phyloP scores from a whole-genome alignment of 306 rosid species.

The Prunus kanzakura region DNA sequence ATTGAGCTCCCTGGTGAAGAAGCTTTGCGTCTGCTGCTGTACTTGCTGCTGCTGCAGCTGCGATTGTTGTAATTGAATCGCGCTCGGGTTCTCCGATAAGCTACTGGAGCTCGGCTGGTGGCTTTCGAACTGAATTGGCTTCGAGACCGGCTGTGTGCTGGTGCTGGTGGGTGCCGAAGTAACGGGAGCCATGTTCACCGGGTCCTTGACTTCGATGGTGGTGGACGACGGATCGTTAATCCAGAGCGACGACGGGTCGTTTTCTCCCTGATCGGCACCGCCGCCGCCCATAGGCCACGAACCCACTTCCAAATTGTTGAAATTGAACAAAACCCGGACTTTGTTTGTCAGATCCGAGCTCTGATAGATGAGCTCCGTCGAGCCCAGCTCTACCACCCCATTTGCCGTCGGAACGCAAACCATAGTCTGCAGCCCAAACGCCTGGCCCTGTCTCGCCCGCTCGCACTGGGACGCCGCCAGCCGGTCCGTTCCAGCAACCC shows the following conservation, averaged over 20 bases:
- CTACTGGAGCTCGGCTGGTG: conserved; percentile 55
- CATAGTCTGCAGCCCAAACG: conserved; percentile 67
- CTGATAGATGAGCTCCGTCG: conserved; percentile 63
- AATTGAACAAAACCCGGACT: conserved; percentile 68
- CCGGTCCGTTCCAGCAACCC: conserved; percentile 62
- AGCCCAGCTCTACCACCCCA: conserved; percentile 89
- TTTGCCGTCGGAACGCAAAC: conserved; percentile 69
- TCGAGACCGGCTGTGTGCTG: conserved; percentile 21
- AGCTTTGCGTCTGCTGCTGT: conserved; percentile 50
- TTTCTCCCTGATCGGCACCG: conserved; percentile 64
- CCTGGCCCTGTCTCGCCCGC: conserved; percentile 65
- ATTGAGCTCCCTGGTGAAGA: conserved; percentile 62
- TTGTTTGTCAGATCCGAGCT: conserved; percentile 77
- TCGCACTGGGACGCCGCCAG: conserved; percentile 53
- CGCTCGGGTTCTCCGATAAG: conserved; percentile 57
- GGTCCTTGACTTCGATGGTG: conserved; percentile 48
- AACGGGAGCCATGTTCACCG: conserved; percentile 22
- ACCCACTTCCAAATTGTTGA: conserved; percentile 51
- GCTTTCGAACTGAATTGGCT: conserved; percentile 49
- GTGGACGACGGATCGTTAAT: conserved; percentile 44
- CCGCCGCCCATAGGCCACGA: conserved; percentile 54
- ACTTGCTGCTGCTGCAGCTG: conserved; percentile 14
- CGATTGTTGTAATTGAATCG: conserved; percentile 33
- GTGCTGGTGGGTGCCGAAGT: conserved; percentile 33
- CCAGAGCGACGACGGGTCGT: conserved; percentile 85